Evolutionary conservation across 768 basidiomycete genomes (phyloP).

Genomic region (Auriscalpium orientale): DNA sequence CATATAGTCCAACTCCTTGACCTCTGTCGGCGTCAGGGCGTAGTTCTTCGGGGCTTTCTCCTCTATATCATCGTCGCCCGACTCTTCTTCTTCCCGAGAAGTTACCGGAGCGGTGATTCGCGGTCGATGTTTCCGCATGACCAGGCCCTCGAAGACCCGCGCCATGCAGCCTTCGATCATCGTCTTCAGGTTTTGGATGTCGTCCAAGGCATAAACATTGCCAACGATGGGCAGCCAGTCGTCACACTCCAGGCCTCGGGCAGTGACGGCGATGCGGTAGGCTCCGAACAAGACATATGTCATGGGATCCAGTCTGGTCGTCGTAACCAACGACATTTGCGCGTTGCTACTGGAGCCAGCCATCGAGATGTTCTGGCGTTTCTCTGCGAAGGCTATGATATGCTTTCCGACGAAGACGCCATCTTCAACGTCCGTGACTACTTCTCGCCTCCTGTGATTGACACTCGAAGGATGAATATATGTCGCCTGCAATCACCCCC

Average conservation of each 20-base stretch:
- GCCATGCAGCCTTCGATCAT: conserved; percentile 80
- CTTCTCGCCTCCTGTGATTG: conserved; percentile 59
- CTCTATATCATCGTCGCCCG: conserved; percentile 47
- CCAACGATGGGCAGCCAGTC: conserved; percentile 84
- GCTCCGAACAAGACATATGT: conserved; percentile 90
- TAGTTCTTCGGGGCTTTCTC: conserved; percentile 27
- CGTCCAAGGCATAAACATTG: conserved; percentile 65
- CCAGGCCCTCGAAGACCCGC: conserved; percentile 84
- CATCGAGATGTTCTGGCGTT: conserved; percentile 64
- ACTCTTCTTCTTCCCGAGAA: conserved; percentile 45
- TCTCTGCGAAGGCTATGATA: conserved; percentile 77
- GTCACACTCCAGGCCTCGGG: conserved; percentile 78
- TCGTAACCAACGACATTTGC: conserved; percentile 65
- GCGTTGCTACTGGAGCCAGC: conserved; percentile 28
- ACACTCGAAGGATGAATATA: conserved; percentile 85
- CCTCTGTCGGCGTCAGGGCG: conserved; percentile 58
- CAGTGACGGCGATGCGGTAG: conserved; percentile 60
- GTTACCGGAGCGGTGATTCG: conserved; percentile 26
- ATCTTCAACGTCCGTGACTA: conserved; percentile 22
- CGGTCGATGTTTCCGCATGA: conserved; percentile 33
- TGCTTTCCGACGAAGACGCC: conserved; percentile 48
- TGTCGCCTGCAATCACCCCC: conserved; percentile 39
- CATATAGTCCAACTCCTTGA: conserved; percentile 67
- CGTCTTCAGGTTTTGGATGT: conserved; percentile 73
- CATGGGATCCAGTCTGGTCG: conserved; percentile 82